phyloP scores from a whole-genome alignment of 225 moss, liverwort and hornwort species.

The Marchantia paleacea region DNA sequence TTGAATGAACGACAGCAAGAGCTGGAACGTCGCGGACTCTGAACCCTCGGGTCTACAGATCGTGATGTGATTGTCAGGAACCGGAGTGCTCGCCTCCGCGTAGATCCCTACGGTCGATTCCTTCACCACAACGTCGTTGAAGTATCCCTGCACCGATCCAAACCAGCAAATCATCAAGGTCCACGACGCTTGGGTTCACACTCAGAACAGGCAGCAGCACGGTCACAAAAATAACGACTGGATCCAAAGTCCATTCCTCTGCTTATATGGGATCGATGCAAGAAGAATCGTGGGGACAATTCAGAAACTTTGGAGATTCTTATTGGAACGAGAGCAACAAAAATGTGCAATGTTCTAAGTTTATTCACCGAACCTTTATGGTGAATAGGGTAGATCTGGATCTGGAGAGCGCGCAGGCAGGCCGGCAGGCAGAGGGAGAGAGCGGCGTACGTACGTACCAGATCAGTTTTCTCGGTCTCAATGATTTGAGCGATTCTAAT shows the following conservation, averaged over 20 bases:
- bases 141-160: constrained; percentile 9
- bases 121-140: constrained; percentile 19
- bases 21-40: constrained; percentile 18
- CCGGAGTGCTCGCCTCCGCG: constrained; percentile 10
- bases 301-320: too few relatives aligned
- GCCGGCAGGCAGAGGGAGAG: not conserved
- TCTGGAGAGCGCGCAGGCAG: too few relatives aligned
- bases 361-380: too few relatives aligned
- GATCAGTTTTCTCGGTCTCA: constrained; percentile 23
- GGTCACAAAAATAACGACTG: too few relatives aligned
- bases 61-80: constrained; percentile 22
- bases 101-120: constrained; percentile 1
- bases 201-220: too few relatives aligned
- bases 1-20: constrained; percentile 6
- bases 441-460: not conserved
- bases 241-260: not conserved
- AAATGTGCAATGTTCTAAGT: too few relatives aligned
- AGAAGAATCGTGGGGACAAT: not conserved
- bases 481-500: constrained; percentile 14
- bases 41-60: constrained; percentile 19
- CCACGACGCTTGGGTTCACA: too few relatives aligned
- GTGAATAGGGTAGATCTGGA: too few relatives aligned
- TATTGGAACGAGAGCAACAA: too few relatives aligned
- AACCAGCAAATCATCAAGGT: not conserved
- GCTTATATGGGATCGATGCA: not conserved